These are phyloP conservation scores for Lecanicillium sp. DNA, from an alignment of 2,329 filamentous ascomycete species.

Conservation along the genomic window DNA sequence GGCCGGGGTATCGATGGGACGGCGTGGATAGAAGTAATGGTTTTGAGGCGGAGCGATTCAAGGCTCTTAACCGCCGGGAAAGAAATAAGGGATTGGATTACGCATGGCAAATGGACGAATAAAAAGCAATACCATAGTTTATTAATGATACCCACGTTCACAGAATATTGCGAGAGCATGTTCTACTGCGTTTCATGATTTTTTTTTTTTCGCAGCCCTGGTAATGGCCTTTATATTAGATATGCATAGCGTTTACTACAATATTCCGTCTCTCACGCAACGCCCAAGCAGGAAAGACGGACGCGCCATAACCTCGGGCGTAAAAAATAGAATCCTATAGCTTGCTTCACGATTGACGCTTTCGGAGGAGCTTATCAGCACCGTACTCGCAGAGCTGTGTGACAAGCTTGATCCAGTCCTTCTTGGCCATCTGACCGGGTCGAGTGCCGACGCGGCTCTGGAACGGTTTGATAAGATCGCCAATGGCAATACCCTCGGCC, in stretches of 20 bases:
- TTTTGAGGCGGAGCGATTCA: slow-evolving; percentile 90
- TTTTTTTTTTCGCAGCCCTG: too few relatives aligned
- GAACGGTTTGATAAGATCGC: slow-evolving; percentile 47
- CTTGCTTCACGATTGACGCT: slow-evolving; percentile 14
- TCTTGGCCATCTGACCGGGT: slow-evolving; percentile 42
- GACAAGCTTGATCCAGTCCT: slow-evolving; percentile 52
- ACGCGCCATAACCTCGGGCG: too few relatives aligned
- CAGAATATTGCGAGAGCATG: too few relatives aligned
- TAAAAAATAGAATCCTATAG: too few relatives aligned
- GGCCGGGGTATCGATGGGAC: slow-evolving; percentile 91
- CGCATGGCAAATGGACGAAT: slow-evolving; percentile 95
- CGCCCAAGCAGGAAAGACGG: too few relatives aligned
- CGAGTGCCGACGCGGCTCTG: slow-evolving; percentile 43
- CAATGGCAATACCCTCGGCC: slow-evolving; percentile 46
- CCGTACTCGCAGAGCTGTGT: slow-evolving; percentile 47
- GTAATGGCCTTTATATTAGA: too few relatives aligned
- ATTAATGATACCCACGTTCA: too few relatives aligned
- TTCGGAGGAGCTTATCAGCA: slow-evolving; percentile 43
- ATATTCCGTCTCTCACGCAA: too few relatives aligned
- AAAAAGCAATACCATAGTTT: slow-evolving; percentile 16
- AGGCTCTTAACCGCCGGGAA: slow-evolving; percentile 69
- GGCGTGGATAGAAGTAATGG: slow-evolving; percentile 91
- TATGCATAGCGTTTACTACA: too few relatives aligned
- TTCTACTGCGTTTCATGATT: too few relatives aligned
- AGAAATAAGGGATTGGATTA: slow-evolving; percentile 78